These are phyloP conservation scores for Penicillium sp. DNA, from an alignment of 2,329 filamentous ascomycete genomes.

Conservation along the genomic window DNA sequence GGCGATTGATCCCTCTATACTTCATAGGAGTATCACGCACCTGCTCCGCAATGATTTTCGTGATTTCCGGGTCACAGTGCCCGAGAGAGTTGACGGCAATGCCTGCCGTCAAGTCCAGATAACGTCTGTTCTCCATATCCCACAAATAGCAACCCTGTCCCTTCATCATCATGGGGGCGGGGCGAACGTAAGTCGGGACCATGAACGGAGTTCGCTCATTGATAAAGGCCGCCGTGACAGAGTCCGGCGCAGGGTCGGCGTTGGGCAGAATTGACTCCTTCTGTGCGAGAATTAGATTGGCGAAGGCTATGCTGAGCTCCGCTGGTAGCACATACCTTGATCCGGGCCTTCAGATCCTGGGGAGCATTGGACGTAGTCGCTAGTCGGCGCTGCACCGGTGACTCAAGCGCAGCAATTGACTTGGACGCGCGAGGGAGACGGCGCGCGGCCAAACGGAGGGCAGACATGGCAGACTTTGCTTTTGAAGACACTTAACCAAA, in stretches of 20 bases:
- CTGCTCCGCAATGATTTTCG: conserved; percentile 72
- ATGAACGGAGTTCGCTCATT: conserved; percentile 77
- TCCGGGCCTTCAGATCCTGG: conserved; percentile 29
- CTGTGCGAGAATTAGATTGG: conserved; percentile 27
- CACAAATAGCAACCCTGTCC: conserved; percentile 84
- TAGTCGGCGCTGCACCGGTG: conserved; percentile 35
- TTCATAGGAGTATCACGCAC: conserved; percentile 40
- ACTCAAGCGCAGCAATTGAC: conserved; percentile 31
- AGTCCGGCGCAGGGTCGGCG: conserved; percentile 69
- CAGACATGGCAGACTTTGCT: conserved; percentile 25
- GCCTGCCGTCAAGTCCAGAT: conserved; percentile 91
- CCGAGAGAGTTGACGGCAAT: conserved; percentile 94
- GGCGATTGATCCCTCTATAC: conserved; percentile 1
- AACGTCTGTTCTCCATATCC: conserved; percentile 83
- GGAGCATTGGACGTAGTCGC: conserved; percentile 31
- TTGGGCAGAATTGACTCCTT: conserved; percentile 56
- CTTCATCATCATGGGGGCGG: conserved; percentile 81
- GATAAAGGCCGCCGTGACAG: conserved; percentile 69
- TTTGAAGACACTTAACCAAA: not conserved
- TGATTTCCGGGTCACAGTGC: conserved; percentile 78
- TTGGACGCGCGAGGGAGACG: conserved; percentile 32
- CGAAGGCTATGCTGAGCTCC: not conserved
- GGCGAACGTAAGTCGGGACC: conserved; percentile 92
- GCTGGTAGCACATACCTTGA: conserved; percentile 18
- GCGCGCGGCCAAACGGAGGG: conserved; percentile 36